These are phyloP conservation scores for Candida golubevii DNA, from an alignment of 805 yeast species.

Conservation along the genomic window DNA sequence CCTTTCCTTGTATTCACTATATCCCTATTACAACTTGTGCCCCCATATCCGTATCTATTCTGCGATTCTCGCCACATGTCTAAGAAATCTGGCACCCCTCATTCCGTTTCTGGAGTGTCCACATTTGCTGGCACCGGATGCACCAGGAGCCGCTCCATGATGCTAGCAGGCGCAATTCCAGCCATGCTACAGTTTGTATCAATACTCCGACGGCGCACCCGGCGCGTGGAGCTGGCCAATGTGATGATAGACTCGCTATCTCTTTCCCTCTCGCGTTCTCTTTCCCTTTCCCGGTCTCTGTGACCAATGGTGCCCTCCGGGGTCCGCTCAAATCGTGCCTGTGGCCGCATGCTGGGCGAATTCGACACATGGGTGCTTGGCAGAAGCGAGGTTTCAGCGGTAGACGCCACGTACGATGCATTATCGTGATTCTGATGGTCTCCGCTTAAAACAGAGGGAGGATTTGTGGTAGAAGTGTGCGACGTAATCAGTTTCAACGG, in stretches of 20 bases:
- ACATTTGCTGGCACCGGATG: conserved; percentile 27
- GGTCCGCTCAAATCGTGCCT: conserved; percentile 10
- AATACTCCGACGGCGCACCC: conserved; percentile 37
- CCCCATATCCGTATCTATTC: no score
- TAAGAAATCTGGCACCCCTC: not conserved
- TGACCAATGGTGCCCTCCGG: not conserved
- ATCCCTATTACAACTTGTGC: no score
- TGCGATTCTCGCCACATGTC: no score
- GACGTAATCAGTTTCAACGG: conserved; percentile 46
- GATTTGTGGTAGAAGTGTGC: conserved; percentile 32
- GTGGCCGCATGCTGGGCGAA: conserved; percentile 13
- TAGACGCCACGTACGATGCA: conserved; percentile 37
- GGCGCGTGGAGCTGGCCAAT: conserved; percentile 37
- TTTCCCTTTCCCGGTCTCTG: conserved; percentile 13
- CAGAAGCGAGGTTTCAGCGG: conserved; percentile 48
- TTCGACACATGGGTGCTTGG: conserved; percentile 31
- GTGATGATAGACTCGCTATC: conserved; percentile 43
- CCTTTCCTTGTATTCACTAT: no score
- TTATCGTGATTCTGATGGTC: conserved; percentile 26
- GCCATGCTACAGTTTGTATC: conserved; percentile 61
- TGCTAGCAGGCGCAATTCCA: conserved; percentile 73
- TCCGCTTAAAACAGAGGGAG: conserved; percentile 37
- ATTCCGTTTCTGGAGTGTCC: conserved; percentile 3
- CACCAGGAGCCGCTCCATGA: conserved; percentile 48
- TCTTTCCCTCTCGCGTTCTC: conserved; percentile 23